phyloP scores from a whole-genome alignment of 2,329 filamentous ascomycete species.

The Penicillium janthinellum region DNA sequence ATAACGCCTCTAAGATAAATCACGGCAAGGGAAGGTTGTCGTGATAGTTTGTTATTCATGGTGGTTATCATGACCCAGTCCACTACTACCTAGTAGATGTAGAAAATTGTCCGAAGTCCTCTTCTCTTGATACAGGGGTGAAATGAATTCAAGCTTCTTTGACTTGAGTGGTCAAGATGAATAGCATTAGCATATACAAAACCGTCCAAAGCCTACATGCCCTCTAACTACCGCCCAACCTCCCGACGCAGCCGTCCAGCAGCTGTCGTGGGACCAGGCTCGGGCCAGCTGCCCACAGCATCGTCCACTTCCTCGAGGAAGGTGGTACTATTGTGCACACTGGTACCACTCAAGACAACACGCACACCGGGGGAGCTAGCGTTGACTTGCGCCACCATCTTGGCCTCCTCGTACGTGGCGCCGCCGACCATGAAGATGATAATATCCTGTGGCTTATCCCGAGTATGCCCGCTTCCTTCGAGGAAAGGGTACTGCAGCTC shows the following conservation, averaged over 20 bases:
- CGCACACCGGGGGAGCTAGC: slow-evolving; percentile 84
- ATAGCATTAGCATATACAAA: background rate
- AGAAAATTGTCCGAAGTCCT: too few relatives aligned
- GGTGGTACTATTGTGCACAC: slow-evolving; percentile 80
- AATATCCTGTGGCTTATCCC: slow-evolving; percentile 95
- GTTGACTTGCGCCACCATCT: slow-evolving; percentile 93
- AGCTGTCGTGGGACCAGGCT: slow-evolving; percentile 61
- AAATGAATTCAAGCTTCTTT: background rate
- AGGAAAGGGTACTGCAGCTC: slow-evolving; percentile 92
- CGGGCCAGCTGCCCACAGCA: slow-evolving; percentile 83
- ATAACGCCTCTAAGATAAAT: too few relatives aligned
- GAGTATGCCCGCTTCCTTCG: slow-evolving; percentile 80
- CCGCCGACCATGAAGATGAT: slow-evolving; percentile 94
- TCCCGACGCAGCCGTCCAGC: slow-evolving; percentile 65
- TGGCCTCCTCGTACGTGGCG: slow-evolving; percentile 94
- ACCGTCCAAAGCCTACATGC: background rate
- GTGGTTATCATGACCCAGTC: too few relatives aligned
- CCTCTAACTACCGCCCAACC: slow-evolving; percentile 52
- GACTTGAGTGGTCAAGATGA: background rate
- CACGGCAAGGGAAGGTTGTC: too few relatives aligned
- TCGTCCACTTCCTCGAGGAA: slow-evolving; percentile 93
- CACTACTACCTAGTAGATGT: too few relatives aligned
- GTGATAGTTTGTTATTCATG: too few relatives aligned
- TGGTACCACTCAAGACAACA: slow-evolving; percentile 85
- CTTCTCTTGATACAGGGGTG: too few relatives aligned